Conservation (phyloP, 345 rosid species). For the Eutrema japonicum region DNA sequence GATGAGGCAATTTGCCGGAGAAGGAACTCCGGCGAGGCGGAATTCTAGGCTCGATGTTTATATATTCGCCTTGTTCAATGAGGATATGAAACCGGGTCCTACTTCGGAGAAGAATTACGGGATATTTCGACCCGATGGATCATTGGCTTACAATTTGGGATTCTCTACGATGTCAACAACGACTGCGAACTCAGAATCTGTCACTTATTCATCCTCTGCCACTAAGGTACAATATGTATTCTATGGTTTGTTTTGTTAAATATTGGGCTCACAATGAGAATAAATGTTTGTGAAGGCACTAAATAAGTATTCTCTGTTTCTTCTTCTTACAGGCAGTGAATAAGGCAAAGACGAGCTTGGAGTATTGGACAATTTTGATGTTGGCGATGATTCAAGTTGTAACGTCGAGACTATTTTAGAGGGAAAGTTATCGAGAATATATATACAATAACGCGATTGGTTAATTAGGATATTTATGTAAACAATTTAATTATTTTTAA, state of each 20-base stretch:
- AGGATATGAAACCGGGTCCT: conserved; percentile 91
- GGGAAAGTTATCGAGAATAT: conserved; percentile 5
- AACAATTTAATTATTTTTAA: conserved; percentile 21
- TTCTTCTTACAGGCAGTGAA: conserved; percentile 55
- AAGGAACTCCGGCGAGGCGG: conserved; percentile 90
- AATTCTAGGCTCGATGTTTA: conserved; percentile 66
- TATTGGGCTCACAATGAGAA: neutral
- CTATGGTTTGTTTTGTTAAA: neutral
- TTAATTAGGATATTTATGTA: conserved; percentile 37
- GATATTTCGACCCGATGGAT: conserved; percentile 82
- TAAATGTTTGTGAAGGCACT: conserved; percentile 7
- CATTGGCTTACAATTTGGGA: conserved; percentile 85
- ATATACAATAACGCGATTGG: conserved; percentile 21
- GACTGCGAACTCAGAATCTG: conserved; percentile 48
- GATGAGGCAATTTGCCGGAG: conserved; percentile 70
- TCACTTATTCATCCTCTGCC: conserved; percentile 78
- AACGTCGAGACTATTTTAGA: conserved; percentile 53
- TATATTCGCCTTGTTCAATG: conserved; percentile 91
- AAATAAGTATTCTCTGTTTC: conserved; percentile 22
- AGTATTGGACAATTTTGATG: conserved; percentile 69
- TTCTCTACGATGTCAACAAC: conserved; percentile 59
- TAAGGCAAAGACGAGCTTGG: conserved; percentile 63
- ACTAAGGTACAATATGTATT: conserved; percentile 55
- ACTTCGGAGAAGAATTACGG: conserved; percentile 92
- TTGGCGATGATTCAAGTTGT: conserved; percentile 71